Evolutionary conservation across 345 rosid genomes (phyloP), one percentile per base, ranked within the genome.

Genomic region (Mercurialis annua): DNA sequence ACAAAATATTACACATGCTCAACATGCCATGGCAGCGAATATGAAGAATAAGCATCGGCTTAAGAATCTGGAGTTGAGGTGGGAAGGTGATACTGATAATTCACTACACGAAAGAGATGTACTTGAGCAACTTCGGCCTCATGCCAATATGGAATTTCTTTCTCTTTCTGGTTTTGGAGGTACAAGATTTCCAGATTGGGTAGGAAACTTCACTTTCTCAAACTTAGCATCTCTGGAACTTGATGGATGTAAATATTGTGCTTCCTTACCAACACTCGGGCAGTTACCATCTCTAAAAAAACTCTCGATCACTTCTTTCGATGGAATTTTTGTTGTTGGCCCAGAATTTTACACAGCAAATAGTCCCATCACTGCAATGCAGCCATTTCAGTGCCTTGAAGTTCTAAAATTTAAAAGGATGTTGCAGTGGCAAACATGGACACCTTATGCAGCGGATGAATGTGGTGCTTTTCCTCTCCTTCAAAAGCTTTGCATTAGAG

Each of bases 391-490:
- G 21, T 48, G 43, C 11, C 63, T 56, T 8, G 14, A 42, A 30
- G 27, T n/a, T 20, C 20, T 69, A 18, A 26, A 6, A 6, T 51
- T 69, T 14, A 23, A 4, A 43, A 16, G 38, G 0, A 61, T 61
- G 67, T 2, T 3, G 10, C 3, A 36, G 23, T 69, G 59, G 66
- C 14, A 40, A 16, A 51, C 60, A 24, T 69, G 73, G 67, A 27
- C 17, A 34, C 18, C 31, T 15, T 6, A n/a, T 52, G 26, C 16
- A 49, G 48, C 12, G 12, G 47, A 57, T 46, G 58, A 33, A 9
- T 17, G 0, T 62, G 62, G 33, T 18, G 49, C 21, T 27, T 83
- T 83, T 55, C 66, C 73, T 48, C 42, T 27, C 38, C 66, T 69
- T 4, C 30, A 6, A 59, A 10, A 60, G 51, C 73, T 60, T 51